phyloP scores from a whole-genome alignment of 2,329 filamentous ascomycete genomes.

The Colletotrichum sp. region DNA sequence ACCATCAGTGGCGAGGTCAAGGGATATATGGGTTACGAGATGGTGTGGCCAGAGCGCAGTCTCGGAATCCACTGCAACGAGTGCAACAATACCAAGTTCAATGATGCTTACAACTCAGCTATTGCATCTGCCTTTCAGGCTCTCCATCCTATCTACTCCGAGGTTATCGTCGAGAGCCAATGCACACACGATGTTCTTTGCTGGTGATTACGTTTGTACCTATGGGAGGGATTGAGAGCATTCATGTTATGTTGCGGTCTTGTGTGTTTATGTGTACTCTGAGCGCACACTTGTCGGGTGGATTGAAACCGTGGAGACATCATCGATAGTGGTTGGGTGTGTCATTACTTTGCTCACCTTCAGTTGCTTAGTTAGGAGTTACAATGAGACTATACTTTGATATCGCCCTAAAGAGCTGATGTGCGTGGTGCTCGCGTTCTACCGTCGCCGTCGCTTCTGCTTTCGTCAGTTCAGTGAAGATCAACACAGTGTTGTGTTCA shows the following conservation, averaged over 20 bases:
- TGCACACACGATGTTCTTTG: conserved; percentile 11
- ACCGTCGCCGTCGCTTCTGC: not conserved
- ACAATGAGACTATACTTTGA: not conserved
- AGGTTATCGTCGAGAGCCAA: conserved; percentile 18
- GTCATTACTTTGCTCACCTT: not conserved
- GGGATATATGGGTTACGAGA: conserved; percentile 17
- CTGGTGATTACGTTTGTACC: not conserved
- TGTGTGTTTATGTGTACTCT: not conserved
- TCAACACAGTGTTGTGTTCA: not conserved
- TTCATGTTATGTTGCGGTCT: not conserved
- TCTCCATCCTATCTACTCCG: conserved; percentile 15
- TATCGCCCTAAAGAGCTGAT: not conserved
- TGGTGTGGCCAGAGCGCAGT: not conserved
- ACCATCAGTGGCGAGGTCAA: conserved; percentile 1
- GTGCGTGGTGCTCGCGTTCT: not conserved
- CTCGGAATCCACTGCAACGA: conserved; percentile 15
- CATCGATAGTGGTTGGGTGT: not conserved
- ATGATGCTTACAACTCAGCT: conserved; percentile 10
- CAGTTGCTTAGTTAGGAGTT: not conserved
- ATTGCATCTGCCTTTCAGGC: conserved; percentile 15
- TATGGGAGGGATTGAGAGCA: not conserved
- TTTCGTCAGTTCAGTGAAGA: not conserved
- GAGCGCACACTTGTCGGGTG: not conserved
- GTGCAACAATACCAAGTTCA: conserved; percentile 17
- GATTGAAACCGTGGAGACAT: not conserved